Evolutionary conservation across 352 stramenopile genomes (phyloP).

Genomic region (Phytopythium chamaehyphon): DNA sequence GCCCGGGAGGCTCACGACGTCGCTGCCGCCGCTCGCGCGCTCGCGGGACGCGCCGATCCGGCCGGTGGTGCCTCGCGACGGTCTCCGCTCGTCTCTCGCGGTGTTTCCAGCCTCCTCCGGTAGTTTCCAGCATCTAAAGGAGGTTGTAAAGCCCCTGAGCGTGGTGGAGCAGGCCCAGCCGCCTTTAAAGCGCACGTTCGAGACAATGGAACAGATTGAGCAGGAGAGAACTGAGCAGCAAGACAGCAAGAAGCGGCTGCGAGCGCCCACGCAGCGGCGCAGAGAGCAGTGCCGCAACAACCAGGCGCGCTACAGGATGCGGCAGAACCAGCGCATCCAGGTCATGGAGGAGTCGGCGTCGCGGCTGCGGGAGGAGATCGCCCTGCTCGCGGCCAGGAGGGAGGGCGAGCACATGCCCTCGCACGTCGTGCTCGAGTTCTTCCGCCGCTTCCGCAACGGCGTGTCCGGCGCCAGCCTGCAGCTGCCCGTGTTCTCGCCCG

Average conservation of each 20-base stretch:
- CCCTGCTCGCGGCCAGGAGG: conserved; percentile 22
- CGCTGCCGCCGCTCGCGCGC: no score
- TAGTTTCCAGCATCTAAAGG: no score
- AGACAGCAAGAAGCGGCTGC: conserved; percentile 4
- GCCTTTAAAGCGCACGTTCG: no score
- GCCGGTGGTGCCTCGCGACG: conserved; percentile 1
- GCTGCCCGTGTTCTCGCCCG: conserved; percentile 1
- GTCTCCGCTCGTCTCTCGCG: background rate
- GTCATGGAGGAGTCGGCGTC: conserved; percentile 27
- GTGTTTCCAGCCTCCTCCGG: no score
- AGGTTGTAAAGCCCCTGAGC: no score
- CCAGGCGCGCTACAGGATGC: conserved; percentile 52
- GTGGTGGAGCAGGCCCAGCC: no score
- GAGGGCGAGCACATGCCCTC: conserved; percentile 8
- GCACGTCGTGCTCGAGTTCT: conserved; percentile 33
- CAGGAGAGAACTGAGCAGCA: no score
- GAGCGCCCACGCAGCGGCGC: conserved; percentile 36
- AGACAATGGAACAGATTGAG: no score
- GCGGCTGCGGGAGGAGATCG: conserved; percentile 32
- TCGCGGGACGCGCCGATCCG: conserved; percentile 1
- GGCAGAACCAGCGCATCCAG: conserved; percentile 30
- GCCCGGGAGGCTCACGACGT: no score
- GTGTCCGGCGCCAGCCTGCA: conserved; percentile 10
- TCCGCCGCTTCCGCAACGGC: conserved; percentile 25
- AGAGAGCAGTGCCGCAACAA: conserved; percentile 55